Conservation (phyloP, 495 filamentous ascomycete species). For the Terfezia claveryi region DNA sequence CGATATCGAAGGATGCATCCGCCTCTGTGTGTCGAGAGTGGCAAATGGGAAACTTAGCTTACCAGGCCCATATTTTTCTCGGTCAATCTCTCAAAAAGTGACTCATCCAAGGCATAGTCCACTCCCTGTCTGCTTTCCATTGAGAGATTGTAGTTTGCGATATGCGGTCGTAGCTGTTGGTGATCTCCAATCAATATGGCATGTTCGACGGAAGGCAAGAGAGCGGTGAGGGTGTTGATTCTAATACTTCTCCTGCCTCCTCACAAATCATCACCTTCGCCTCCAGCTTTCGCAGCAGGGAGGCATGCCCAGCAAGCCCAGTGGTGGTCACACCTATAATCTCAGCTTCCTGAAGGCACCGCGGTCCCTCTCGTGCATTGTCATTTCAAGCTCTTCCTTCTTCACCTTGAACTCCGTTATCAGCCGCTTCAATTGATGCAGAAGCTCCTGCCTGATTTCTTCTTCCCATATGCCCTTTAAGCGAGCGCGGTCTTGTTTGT, state of each 20-base stretch:
- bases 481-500: slow-evolving; percentile 1
- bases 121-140: slow-evolving; percentile 33
- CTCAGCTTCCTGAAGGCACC: slow-evolving; percentile 31
- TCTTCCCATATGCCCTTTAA: slow-evolving; percentile 27
- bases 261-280: slow-evolving; percentile 54
- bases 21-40: slow-evolving; percentile 41
- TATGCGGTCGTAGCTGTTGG: slow-evolving; percentile 45
- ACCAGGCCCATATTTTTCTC: slow-evolving; percentile 16
- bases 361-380: slow-evolving; percentile 29
- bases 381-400: neutral
- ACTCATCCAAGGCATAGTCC: slow-evolving; percentile 40
- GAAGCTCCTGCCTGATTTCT: slow-evolving; percentile 9
- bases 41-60: slow-evolving; percentile 30
- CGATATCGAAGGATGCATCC: slow-evolving; percentile 58
- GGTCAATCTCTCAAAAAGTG: slow-evolving; percentile 49
- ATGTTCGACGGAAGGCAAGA: slow-evolving; percentile 51
- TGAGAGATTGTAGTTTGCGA: slow-evolving; percentile 41
- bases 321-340: slow-evolving; percentile 61
- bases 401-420: neutral
- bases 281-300: slow-evolving; percentile 34
- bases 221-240: slow-evolving; percentile 42
- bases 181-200: slow-evolving; percentile 61
- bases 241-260: slow-evolving; percentile 59
- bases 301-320: slow-evolving; percentile 43
- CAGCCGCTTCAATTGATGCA: slow-evolving; percentile 4